These are phyloP conservation scores for Penicillium vulpinum DNA, from an alignment of 2,329 filamentous ascomycete species.

Conservation along the genomic window DNA sequence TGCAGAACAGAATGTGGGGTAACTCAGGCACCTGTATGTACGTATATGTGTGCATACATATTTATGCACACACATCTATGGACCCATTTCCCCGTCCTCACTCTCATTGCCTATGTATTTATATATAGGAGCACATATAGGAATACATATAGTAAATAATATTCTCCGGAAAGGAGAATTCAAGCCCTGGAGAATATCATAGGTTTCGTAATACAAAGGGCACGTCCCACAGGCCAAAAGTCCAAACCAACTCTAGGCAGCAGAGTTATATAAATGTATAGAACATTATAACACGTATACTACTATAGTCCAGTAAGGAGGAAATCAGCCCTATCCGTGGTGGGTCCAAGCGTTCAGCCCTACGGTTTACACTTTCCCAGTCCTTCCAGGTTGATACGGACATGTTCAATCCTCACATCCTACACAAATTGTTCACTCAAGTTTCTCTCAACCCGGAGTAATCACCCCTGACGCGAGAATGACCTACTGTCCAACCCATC, in stretches of 20 bases:
- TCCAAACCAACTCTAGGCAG: neutral
- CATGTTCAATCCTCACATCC: neutral
- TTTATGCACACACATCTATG: too few relatives aligned
- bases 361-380: neutral
- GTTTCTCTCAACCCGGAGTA: neutral
- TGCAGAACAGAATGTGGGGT: neutral
- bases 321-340: neutral
- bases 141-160: too few relatives aligned
- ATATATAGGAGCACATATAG: too few relatives aligned
- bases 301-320: neutral
- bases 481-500: neutral
- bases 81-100: neutral
- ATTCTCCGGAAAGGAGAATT: neutral
- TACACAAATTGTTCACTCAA: too few relatives aligned
- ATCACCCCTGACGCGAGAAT: neutral
- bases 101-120: too few relatives aligned
- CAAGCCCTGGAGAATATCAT: neutral
- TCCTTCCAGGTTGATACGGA: too few relatives aligned
- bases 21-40: neutral
- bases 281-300: too few relatives aligned
- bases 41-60: too few relatives aligned
- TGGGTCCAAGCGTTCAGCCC: slow-evolving; percentile 5
- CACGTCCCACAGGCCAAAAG: neutral
- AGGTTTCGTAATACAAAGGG: neutral
- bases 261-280: too few relatives aligned